Evolutionary conservation across 2,329 filamentous ascomycete genomes (phyloP).

Genomic region (Thelonectria rubi): DNA sequence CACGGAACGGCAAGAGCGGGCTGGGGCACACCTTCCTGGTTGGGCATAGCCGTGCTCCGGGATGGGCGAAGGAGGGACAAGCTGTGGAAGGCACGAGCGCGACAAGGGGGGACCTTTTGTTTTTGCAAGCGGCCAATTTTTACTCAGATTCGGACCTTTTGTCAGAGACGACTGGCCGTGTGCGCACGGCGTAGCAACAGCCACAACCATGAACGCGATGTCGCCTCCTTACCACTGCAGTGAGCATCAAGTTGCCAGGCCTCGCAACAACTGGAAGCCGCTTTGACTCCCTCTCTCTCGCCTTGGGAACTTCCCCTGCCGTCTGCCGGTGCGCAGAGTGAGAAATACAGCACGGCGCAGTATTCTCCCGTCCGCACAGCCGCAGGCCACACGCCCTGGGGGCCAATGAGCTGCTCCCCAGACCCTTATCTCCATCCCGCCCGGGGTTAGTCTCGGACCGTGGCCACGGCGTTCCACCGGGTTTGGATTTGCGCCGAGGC

Average conservation of each 20-base stretch:
- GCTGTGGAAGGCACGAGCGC: not conserved
- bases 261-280: not conserved
- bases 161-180: slow-evolving; percentile 16
- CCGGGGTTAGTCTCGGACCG: slow-evolving; percentile 38
- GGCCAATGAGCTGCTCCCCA: slow-evolving; percentile 30
- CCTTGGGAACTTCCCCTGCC: not conserved
- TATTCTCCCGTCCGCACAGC: not conserved
- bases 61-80: slow-evolving; percentile 16
- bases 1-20: slow-evolving; percentile 24
- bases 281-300: not conserved
- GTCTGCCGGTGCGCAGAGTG: too few relatives aligned
- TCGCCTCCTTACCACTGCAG: not conserved
- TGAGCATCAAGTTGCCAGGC: too few relatives aligned
- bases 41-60: slow-evolving; percentile 17
- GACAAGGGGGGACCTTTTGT: not conserved
- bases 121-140: not conserved
- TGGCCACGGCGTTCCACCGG: slow-evolving; percentile 7
- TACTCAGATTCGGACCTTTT: slow-evolving; percentile 39
- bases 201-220: not conserved
- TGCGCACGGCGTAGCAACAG: not conserved
- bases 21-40: slow-evolving; percentile 26
- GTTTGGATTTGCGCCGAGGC: slow-evolving; percentile 14
- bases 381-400: slow-evolving; percentile 29
- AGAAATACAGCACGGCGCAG: not conserved
- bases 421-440: slow-evolving; percentile 41